Conservation (phyloP, 306 rosid species). For the Prinsepia uniflora region DNA sequence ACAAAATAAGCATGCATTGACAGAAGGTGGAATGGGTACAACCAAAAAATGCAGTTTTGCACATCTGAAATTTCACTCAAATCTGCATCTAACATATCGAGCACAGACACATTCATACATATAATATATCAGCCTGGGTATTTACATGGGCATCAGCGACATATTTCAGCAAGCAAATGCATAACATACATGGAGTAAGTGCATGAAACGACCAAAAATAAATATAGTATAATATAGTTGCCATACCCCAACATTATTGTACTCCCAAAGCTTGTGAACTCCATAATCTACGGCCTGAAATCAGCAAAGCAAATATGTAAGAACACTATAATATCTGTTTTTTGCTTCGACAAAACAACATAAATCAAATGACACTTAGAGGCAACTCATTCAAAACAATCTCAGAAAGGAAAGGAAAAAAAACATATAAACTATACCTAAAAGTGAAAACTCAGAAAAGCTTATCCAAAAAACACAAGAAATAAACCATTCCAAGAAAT, state of each 20-base stretch:
- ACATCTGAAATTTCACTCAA: neutral
- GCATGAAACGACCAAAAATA: neutral
- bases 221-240: neutral
- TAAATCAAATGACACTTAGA: neutral
- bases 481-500: neutral
- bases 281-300: conserved; percentile 97
- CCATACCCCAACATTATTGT: conserved; percentile 87
- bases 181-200: neutral
- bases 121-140: neutral
- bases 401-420: neutral
- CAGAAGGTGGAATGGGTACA: neutral
- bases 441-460: neutral
- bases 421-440: neutral
- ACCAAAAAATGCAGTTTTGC: neutral
- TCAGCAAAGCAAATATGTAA: conserved; percentile 2
- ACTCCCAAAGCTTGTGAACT: conserved; percentile 86
- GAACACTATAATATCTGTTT: neutral
- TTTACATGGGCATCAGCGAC: neutral
- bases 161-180: neutral
- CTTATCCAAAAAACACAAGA: neutral
- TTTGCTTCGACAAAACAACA: neutral
- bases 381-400: neutral
- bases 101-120: neutral
- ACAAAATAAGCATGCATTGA: neutral
- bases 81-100: neutral